Conservation (phyloP, 1,139 yeast species). For the Saccharomyces hybrid region DNA sequence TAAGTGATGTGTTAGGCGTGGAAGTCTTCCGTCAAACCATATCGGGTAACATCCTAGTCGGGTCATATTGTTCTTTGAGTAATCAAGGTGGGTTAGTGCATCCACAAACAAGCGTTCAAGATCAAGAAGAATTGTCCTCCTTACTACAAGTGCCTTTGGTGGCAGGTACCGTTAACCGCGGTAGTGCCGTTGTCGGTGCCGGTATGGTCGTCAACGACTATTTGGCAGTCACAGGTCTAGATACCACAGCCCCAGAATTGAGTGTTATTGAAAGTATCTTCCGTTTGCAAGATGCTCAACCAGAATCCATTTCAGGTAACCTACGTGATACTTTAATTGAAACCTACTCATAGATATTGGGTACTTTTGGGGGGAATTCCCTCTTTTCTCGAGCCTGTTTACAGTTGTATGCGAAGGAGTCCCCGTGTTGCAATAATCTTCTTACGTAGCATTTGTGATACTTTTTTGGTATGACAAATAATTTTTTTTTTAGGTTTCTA, state of each 20-base stretch:
- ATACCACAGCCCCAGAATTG: constrained; percentile 97
- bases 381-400: not conserved
- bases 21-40: constrained; percentile 99
- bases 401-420: not conserved
- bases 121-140: constrained; percentile 95
- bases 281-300: constrained; percentile 83
- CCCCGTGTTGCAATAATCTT: constrained; percentile 1
- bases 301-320: constrained; percentile 74
- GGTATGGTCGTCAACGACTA: constrained; percentile 99
- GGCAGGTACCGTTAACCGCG: constrained; percentile 98
- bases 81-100: constrained; percentile 98
- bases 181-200: constrained; percentile 95
- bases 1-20: constrained; percentile 97
- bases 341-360: constrained; percentile 47
- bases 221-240: constrained; percentile 94
- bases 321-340: constrained; percentile 88
- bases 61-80: constrained; percentile 88
- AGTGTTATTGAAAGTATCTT: constrained; percentile 95
- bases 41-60: constrained; percentile 96
- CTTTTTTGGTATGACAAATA: not conserved
- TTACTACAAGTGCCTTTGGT: constrained; percentile 94
- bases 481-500: not conserved
- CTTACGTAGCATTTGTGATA: not conserved
- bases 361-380: not conserved
- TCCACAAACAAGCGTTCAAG: constrained; percentile 95